Evolutionary conservation across 2,329 filamentous ascomycete genomes (phyloP), one percentile per base, ranked within the genome.

Genomic region (Apiospora phragmitis): DNA sequence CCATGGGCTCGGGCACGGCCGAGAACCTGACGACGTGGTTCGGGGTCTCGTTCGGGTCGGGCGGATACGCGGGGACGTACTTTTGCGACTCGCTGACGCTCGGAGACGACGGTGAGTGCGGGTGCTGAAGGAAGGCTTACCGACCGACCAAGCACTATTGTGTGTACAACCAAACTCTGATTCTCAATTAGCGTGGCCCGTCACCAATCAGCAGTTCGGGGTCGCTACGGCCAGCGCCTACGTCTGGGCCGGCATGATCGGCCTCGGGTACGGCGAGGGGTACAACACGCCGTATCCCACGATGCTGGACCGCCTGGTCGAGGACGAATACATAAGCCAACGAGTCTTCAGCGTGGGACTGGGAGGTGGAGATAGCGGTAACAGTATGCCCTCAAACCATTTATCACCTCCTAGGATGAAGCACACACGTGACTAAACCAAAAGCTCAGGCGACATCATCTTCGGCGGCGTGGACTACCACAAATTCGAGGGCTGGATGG

Each of bases 401-500:
- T 29, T 43, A 8, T 29, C 6, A 2, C 3, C 9, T 0, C 4
- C 8, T 38, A 11, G 18, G 0, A 21, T n/a, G 4, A 7, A 38
- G 8, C 16, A 21, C 7, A 35, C 8, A 41, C 4, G 12, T 1
- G 21, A 11, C 62, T 72, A 11, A 71, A 42, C 68, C 35, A 16
- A 55, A 21, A 9, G 0, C 7, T 8, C 43, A 80, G 80, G 80
- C 45, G 79, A 81, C 41, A 80, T 83, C 59, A 78, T 86, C 9
- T 86, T 87, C 70, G 84, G 84, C 26, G 85, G 84, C 21, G 80
- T 86, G 26, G 84, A 86, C 74, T 80, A 81, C 21, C 81, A 78
- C 70, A 85, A 85, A 72, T 86, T 80, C 67, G 74, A 75, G 32
- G 83, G 82, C 18, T 76, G 82, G 69, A 76, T 79, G 7, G 74